Conservation (phyloP, 208 protist species). For the Trypanosoma cruzi region DNA sequence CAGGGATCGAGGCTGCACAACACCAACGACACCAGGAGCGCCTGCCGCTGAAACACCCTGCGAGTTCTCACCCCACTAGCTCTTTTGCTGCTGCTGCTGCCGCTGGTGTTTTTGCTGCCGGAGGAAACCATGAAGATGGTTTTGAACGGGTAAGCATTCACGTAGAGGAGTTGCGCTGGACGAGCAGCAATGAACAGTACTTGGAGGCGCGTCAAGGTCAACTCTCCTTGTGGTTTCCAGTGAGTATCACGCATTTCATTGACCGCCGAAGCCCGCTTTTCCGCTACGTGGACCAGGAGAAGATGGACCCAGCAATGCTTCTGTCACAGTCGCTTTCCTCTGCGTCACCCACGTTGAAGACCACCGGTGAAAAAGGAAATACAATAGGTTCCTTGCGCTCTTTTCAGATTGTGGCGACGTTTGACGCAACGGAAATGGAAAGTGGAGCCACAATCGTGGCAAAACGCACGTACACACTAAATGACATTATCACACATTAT, state of each 20-base stretch:
- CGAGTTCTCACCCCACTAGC: no score
- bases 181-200: slow-evolving; percentile 65
- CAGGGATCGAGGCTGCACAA: no score
- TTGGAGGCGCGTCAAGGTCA: slow-evolving; percentile 40
- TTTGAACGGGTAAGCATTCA: slow-evolving; percentile 60
- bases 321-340: slow-evolving; percentile 12
- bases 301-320: slow-evolving; percentile 22
- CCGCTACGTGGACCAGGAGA: slow-evolving; percentile 43
- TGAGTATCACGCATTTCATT: slow-evolving; percentile 69
- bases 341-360: neutral
- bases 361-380: neutral
- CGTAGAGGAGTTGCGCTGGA: slow-evolving; percentile 76
- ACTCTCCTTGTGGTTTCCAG: slow-evolving; percentile 83
- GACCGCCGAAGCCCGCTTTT: slow-evolving; percentile 78
- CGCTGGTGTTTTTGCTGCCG: no score
- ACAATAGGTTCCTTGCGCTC: neutral
- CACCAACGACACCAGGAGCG: no score
- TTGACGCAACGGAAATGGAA: slow-evolving; percentile 83
- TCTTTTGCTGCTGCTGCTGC: no score
- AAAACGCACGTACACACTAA: slow-evolving; percentile 72
- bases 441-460: slow-evolving; percentile 66
- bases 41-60: no score
- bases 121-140: neutral
- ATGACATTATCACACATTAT: slow-evolving; percentile 71
- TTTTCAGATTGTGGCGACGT: slow-evolving; percentile 84